Conservation (phyloP, 768 basidiomycete species). For the Russula olivacea region DNA sequence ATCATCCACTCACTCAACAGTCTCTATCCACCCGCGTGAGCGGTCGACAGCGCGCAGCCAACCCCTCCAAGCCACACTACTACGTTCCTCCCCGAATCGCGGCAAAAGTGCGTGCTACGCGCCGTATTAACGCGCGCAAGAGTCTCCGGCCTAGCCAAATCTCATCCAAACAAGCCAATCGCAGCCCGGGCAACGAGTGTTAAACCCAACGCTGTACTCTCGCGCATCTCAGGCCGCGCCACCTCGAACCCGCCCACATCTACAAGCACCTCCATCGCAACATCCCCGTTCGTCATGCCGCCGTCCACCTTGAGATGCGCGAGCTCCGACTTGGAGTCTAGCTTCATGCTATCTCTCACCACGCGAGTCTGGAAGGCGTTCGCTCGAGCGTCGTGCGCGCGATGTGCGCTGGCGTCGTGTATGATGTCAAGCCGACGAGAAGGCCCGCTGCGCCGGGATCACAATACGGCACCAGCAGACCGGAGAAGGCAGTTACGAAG, state of each 20-base stretch:
- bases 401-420: slow-evolving; percentile 88
- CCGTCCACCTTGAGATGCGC: too few species aligned
- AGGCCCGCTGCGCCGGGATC: slow-evolving; percentile 85
- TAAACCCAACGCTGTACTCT: slow-evolving; percentile 91
- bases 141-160: slow-evolving; percentile 75
- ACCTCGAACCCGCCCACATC: slow-evolving; percentile 91
- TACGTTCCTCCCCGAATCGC: slow-evolving; percentile 42
- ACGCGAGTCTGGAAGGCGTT: slow-evolving; percentile 95
- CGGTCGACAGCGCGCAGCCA: slow-evolving; percentile 92
- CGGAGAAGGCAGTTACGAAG: slow-evolving; percentile 96
- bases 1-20: too few species aligned
- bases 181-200: slow-evolving; percentile 91
- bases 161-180: slow-evolving; percentile 86
- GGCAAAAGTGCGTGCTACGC: slow-evolving; percentile 78
- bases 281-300: slow-evolving; percentile 92
- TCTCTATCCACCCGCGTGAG: slow-evolving; percentile 75
- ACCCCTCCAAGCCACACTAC: slow-evolving; percentile 61
- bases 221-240: slow-evolving; percentile 91
- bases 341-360: slow-evolving; percentile 90
- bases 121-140: slow-evolving; percentile 84
- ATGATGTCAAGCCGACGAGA: slow-evolving; percentile 80
- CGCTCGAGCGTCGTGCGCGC: slow-evolving; percentile 94
- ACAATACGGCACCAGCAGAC: slow-evolving; percentile 96
- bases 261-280: slow-evolving; percentile 80
- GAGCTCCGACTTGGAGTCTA: slow-evolving; percentile 73